Conservation (phyloP, 306 rosid genomes). For the Calophaca sinica region DNA sequence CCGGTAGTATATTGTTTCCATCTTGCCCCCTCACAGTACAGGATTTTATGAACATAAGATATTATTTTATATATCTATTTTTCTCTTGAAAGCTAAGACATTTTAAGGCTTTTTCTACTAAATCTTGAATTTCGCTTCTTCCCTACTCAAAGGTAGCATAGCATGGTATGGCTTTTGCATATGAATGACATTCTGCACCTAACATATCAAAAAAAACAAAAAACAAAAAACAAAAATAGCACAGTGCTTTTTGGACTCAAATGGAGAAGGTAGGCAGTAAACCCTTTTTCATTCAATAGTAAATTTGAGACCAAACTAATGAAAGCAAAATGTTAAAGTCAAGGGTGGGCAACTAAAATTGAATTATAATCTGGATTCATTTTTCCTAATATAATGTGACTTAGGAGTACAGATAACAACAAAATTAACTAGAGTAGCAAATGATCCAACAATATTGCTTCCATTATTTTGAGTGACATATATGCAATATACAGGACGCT, state of each 20-base stretch:
- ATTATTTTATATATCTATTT: slow-evolving; percentile 46
- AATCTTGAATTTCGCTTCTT: slow-evolving; percentile 62
- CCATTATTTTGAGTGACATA: slow-evolving; percentile 32
- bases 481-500: slow-evolving; percentile 39
- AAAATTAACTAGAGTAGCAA: slow-evolving; percentile 19
- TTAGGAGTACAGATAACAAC: slow-evolving; percentile 27
- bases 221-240: not conserved
- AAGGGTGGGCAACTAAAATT: slow-evolving; percentile 30
- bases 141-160: slow-evolving; percentile 70
- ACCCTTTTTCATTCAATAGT: slow-evolving; percentile 38
- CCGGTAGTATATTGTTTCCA: slow-evolving; percentile 33
- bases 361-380: slow-evolving; percentile 34
- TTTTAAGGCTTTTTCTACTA: slow-evolving; percentile 42
- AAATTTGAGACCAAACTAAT: slow-evolving; percentile 45
- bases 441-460: slow-evolving; percentile 37
- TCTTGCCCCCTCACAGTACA: not conserved
- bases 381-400: slow-evolving; percentile 28
- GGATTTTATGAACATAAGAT: slow-evolving; percentile 40
- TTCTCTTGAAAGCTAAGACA: slow-evolving; percentile 83
- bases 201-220: slow-evolving; percentile 42
- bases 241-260: slow-evolving; percentile 29
- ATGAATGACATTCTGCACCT: slow-evolving; percentile 60
- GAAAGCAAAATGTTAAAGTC: slow-evolving; percentile 12
- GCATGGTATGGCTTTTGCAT: slow-evolving; percentile 49
- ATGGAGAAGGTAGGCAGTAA: slow-evolving; percentile 22